Percentiles rank a stretch among this genome's conserved stretches.
phyloP scores from a whole-genome alignment of 352 stramenopile species.

The Blastocystis hominis region DNA sequence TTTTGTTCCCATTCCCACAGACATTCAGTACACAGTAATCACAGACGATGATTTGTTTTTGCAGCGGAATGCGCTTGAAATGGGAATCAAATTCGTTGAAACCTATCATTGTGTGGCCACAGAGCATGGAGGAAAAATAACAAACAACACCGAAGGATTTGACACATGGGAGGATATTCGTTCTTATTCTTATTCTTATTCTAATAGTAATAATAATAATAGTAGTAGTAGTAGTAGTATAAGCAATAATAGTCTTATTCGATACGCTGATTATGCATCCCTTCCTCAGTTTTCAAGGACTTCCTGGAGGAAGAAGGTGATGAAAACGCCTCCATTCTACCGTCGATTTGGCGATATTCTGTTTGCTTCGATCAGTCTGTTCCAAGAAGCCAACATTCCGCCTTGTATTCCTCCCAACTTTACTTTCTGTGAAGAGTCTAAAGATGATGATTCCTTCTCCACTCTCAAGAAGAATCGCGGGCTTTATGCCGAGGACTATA shows the following conservation, averaged over 20 bases:
- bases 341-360: slow-evolving; percentile 28
- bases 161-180: background rate
- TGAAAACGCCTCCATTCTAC: background rate
- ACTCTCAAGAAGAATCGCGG: background rate
- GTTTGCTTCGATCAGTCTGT: background rate
- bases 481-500: slow-evolving; percentile 12
- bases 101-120: background rate
- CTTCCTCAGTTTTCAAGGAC: slow-evolving; percentile 19
- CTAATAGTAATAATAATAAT: too few species aligned
- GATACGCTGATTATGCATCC: slow-evolving; percentile 17
- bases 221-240: too few species aligned
- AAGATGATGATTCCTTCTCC: slow-evolving; percentile 7
- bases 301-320: background rate
- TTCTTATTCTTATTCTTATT: background rate
- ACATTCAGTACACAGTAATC: background rate
- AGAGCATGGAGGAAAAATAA: background rate
- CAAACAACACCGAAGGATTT: background rate
- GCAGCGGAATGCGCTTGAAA: background rate
- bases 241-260: background rate
- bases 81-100: background rate
- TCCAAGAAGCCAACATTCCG: background rate
- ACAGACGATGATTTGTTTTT: slow-evolving; percentile 37
- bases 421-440: slow-evolving; percentile 17
- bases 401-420: slow-evolving; percentile 6
- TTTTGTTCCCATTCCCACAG: slow-evolving; percentile 13